Base-by-base conservation (phyloP, 257 asterid species). In the Phtheirospermum japonicum region DNA sequence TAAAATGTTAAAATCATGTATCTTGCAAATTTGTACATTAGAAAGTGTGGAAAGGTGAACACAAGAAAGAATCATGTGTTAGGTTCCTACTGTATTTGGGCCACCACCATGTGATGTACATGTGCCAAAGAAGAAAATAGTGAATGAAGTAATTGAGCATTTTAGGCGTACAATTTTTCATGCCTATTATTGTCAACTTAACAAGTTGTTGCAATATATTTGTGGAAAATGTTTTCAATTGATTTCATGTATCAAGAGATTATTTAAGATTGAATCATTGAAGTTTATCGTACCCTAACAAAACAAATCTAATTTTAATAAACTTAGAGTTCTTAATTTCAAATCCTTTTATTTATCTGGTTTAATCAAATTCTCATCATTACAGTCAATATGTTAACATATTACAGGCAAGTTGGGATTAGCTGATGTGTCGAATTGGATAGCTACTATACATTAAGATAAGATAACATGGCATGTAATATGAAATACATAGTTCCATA, bases 341-440 rank as follows among this genome's bases (percentile, higher is more conserved):
- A n/a, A 32, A 6, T 32, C 6, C 36, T 3, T 3, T 32, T 3
- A 6, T 32, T 32, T 32, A 32, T 32, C 6, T 32, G 36, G 3
- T 6, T 32, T 3, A 3, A 32, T 32, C 3, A 3, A 3, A 32
- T 32, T 32, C 3, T 32, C 3, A 3, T 32, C 36, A 32, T 3
- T 3, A 6, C 3, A 32, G 6, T 6, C 36, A 3, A 32, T 3
- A 32, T 3, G 6, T 3, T 3, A 32, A 6, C 36, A 32, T 6
- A 3, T 3, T 32, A 32, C 6, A 6, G 33, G 33, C 49, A 33
- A 56, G 18, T 36, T 10, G 50, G 19, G 56, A 39, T 19, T 56
- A 48, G 48, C 46, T 57, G 71, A 58, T 40, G 11, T 32, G 32
- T 46, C 64, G 17, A 18, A 16, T 17, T 57, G 31, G 71, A 57